Conservation (phyloP, 2,329 filamentous ascomycete genomes). For the Alternaria dauci region DNA sequence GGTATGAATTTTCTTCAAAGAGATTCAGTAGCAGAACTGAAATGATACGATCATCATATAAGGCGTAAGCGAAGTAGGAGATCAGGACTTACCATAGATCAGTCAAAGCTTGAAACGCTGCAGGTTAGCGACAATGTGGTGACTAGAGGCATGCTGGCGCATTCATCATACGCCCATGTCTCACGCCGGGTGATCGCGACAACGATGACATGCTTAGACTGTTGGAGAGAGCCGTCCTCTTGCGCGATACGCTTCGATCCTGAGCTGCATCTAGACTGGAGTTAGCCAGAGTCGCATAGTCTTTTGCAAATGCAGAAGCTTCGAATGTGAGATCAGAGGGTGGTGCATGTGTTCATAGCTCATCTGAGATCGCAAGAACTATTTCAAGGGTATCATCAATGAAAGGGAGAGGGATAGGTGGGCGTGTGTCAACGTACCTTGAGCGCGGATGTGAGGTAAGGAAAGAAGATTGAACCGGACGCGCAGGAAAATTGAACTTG, state of each 20-base stretch:
- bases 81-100: conserved; percentile 25
- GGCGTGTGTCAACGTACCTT: conserved; percentile 36
- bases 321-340: conserved; percentile 58
- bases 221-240: not conserved
- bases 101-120: not conserved
- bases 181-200: not conserved
- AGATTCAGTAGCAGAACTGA: conserved; percentile 71
- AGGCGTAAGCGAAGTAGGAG: conserved; percentile 10
- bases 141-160: not conserved
- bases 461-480: conserved; percentile 29
- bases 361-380: conserved; percentile 64
- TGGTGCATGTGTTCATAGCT: conserved; percentile 69
- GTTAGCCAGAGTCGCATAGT: conserved; percentile 30
- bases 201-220: not conserved
- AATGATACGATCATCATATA: conserved; percentile 54
- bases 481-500: conserved; percentile 39
- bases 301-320: conserved; percentile 19
- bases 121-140: not conserved
- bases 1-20: conserved; percentile 66
- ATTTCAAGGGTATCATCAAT: conserved; percentile 64
- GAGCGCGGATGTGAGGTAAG: conserved; percentile 26
- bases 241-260: not conserved
- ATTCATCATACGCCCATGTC: not conserved
- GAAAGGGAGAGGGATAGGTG: conserved; percentile 25
- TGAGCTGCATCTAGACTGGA: conserved; percentile 11